Conservation (phyloP, 129 eudicot genomes). For the carrot (Daucus carota) region DH1_v3.0 NC_030381.2:47925501-47926000, state of each 20-base stretch:
- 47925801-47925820: slow-evolving; percentile 55
- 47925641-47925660: too few species aligned
- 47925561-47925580: too few species aligned
- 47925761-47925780: slow-evolving; percentile 63
- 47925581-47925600: too few species aligned
- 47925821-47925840: slow-evolving; percentile 49
- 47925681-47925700: slow-evolving; percentile 33
- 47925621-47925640: too few species aligned
- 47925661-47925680: too few species aligned
- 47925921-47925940: slow-evolving; percentile 71
- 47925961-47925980: slow-evolving; percentile 57
- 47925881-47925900: slow-evolving; percentile 46
- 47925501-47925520: neutral
- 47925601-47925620: too few species aligned
- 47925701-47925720: slow-evolving; percentile 29
- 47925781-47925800: slow-evolving; percentile 40
- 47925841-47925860: slow-evolving; percentile 8
- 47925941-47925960: slow-evolving; percentile 41
- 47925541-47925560: too few species aligned
- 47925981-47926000: slow-evolving; percentile 51
- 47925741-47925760: slow-evolving; percentile 79
- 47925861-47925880: slow-evolving; percentile 29
- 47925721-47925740: slow-evolving; percentile 64
- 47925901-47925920: slow-evolving; percentile 32
- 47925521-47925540: too few species aligned